Evolutionary conservation across 306 rosid genomes (phyloP), one percentile per base, ranked within the genome.

Genomic region (Ochetophila trinervis): DNA sequence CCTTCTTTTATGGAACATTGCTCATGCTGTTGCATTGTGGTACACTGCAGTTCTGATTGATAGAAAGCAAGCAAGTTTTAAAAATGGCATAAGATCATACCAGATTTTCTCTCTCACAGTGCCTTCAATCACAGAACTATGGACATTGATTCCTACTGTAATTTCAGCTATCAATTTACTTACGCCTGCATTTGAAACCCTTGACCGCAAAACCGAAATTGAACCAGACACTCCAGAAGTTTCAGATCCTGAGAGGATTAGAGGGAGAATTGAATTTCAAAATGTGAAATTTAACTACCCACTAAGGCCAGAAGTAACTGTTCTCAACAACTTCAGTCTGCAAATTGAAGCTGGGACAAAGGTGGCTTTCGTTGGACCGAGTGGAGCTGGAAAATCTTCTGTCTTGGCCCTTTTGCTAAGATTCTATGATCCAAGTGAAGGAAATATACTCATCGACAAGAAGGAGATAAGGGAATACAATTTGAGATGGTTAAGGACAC

Each of bases 61-160:
- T 24, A 68, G 70, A 72, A 57, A 62, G 1, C 95, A 86, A 74
- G 79, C 97, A 52, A 45, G 56, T 60, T 91, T 88, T 65, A 8
- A 88, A 77, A 23, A 91, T 65, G 85, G 87, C 73, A 88, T 91
- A 74, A 81, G 97, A 77, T 47, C 96, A 44, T 91, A 88, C 80
- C 97, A 87, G 79, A 91, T 91, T 59, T 91, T 91, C 75, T 91
- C 96, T 69, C 96, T 88, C 76, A 91, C 96, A 22, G 90, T 91
- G 17, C 97, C 97, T 74, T 86, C 96, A 55, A 91, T 91, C 71
- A 88, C 98, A 60, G 92, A 91, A 64, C 48, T 91, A 34, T 88
- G 93, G 91, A 91, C 97, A 57, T 32, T 91, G 68, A 82, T 87
- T 74, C 96, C 98, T 21, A 85, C 95, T 19, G 95, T 91, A 58